Percentiles rank a stretch among this genome's conserved stretches.
Evolutionary conservation across 331 rosid genomes (phyloP).

Genomic region (Quercus phellos): DNA sequence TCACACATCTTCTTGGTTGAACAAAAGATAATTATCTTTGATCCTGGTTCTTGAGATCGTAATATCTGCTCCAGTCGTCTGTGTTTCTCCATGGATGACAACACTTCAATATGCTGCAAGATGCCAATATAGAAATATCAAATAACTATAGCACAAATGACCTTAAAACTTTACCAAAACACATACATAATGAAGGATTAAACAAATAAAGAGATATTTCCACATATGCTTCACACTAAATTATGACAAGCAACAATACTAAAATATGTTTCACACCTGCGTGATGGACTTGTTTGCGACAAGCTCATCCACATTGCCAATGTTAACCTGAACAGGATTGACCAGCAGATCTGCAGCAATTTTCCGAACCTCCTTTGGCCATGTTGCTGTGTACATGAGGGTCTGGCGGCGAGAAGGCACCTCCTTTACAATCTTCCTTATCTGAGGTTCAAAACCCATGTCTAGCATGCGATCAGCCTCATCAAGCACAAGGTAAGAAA

Average conservation of each 20-base stretch:
- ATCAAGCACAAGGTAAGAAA: slow-evolving; percentile 88
- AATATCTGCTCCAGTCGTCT: slow-evolving; percentile 79
- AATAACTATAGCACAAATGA: neutral
- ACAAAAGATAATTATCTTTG: slow-evolving; percentile 85
- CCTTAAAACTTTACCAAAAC: neutral
- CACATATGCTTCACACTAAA: neutral
- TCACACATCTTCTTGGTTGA: slow-evolving; percentile 99
- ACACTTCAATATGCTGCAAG: slow-evolving; percentile 76
- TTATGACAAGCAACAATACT: neutral
- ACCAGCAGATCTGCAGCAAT: slow-evolving; percentile 93
- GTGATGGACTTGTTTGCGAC: slow-evolving; percentile 95
- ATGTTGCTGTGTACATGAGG: slow-evolving; percentile 93
- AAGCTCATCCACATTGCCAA: slow-evolving; percentile 95
- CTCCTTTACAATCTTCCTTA: slow-evolving; percentile 92
- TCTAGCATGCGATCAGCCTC: slow-evolving; percentile 99
- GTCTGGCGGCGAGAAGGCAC: slow-evolving; percentile 96
- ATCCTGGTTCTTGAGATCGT: slow-evolving; percentile 91
- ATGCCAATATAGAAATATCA: neutral
- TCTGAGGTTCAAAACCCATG: slow-evolving; percentile 99
- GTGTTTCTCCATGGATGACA: slow-evolving; percentile 74
- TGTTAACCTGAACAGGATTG: slow-evolving; percentile 93
- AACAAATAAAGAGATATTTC: neutral
- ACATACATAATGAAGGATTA: neutral
- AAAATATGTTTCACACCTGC: slow-evolving; percentile 51
- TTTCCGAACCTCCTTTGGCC: slow-evolving; percentile 99